These are phyloP conservation scores for Didymellaceae sp. DNA, from an alignment of 2,329 filamentous ascomycete genomes.

Conservation along the genomic window DNA sequence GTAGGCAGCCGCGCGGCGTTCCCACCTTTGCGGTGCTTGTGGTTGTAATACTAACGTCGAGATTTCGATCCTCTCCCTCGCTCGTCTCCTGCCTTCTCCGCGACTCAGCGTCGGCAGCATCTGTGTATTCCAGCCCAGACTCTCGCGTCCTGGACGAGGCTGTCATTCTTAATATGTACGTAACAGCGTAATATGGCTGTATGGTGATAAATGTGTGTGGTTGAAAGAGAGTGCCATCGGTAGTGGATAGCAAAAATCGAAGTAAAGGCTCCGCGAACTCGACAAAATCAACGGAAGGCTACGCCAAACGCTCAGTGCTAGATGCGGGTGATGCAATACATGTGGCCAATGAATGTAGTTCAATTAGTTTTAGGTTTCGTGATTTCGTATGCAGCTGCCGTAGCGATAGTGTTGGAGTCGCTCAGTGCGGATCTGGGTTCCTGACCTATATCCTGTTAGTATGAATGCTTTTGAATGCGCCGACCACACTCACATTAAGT, in stretches of 20 bases:
- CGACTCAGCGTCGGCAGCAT: constrained; percentile 10
- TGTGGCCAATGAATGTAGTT: constrained; percentile 1
- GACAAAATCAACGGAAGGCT: neutral
- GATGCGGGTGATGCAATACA: constrained; percentile 5
- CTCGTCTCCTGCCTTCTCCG: neutral
- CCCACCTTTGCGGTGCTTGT: neutral
- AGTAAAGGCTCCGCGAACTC: neutral
- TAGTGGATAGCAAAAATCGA: constrained; percentile 7
- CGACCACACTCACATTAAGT: constrained; percentile 49
- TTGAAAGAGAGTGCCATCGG: constrained; percentile 7
- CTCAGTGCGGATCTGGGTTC: constrained; percentile 41
- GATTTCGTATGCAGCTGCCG: constrained; percentile 6
- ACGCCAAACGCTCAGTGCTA: constrained; percentile 14
- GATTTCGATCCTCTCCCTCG: neutral
- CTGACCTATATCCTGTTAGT: constrained; percentile 34
- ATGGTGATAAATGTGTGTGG: constrained; percentile 5
- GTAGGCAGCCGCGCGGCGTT: constrained; percentile 1
- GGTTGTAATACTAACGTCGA: constrained; percentile 2
- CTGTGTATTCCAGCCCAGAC: constrained; percentile 13
- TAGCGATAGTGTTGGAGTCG: neutral
- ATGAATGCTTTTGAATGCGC: too few species aligned
- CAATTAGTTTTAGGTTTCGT: constrained; percentile 2
- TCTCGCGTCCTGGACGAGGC: constrained; percentile 2
- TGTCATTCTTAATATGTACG: constrained; percentile 16
- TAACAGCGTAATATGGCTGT: constrained; percentile 14